Base-by-base conservation (phyloP, 2,329 filamentous ascomycete species). In the Aspergillus pseudoterreus region DNA sequence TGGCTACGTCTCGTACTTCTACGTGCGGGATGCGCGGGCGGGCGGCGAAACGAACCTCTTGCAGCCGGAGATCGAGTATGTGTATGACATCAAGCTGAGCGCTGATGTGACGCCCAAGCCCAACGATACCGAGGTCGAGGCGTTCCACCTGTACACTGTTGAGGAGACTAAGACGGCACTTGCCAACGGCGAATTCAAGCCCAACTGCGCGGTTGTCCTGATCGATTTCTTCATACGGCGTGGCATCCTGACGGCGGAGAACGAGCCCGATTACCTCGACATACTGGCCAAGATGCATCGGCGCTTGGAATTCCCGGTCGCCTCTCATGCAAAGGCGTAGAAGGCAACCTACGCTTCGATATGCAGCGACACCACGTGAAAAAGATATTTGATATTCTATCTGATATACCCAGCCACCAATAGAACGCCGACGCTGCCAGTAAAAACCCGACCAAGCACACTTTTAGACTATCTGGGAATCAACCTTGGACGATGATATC, bases 191-290 rank as follows among this genome's bases (percentile, higher is more conserved):
- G 82, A 86, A 61, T 99, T 92, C 77, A 99, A 99, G 77, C 88
- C 92, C 2, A 97, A 97, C 69, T 96, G 92, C 71, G 87, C 88
- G 12, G 69, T 94, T 52, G 82, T 95, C 44, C 74, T 94, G 67
- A 72, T 96, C 43, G 91, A 97, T 69, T 99, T 97, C 74, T 88
- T 99, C 67, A 78, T 95, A 59, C 82, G 92, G 48, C 89, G 91
- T 71, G 88, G 89, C 0, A 82, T 96, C 55, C 66, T 96, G 65
- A 95, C 86, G 8, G 71, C 76, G 41, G 88, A 88, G 61, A 90
- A 91, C 65, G 92, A 97, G 74, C 80, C 81, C 45, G 76, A 92
- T 63, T 91, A 87, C 65, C 78, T 87, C 56, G 85, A 91, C 72
- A 91, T 97, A 62, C 76, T 83, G 55, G 77, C 78, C 52, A 82